A percentile compares a stretch with the other conserved stretches of the same genome.
These are phyloP conservation scores for Orbilia brochopaga DNA, from an alignment of 2,329 filamentous ascomycete genomes.

Conservation along the genomic window DNA sequence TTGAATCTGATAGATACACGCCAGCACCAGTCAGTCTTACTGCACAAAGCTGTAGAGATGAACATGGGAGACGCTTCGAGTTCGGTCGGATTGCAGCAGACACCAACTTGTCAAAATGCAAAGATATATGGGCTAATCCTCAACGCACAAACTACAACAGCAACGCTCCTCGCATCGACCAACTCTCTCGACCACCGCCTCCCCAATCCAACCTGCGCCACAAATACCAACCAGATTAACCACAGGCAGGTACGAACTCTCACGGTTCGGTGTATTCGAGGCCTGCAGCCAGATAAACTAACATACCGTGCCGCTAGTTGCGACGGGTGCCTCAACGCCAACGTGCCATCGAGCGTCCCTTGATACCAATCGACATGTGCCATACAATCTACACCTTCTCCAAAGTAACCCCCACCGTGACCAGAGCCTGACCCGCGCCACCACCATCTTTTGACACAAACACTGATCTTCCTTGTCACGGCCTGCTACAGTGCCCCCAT, in stretches of 20 bases:
- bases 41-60: no score
- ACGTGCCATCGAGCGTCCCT: neutral
- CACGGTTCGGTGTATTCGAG: no score
- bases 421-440: neutral
- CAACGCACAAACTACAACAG: constrained; percentile 4
- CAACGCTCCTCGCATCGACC: no score
- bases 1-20: no score
- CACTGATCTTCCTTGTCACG: neutral
- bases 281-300: no score
- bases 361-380: constrained; percentile 13
- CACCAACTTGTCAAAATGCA: no score
- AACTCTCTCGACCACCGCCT: no score
- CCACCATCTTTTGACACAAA: neutral
- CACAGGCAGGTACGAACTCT: no score
- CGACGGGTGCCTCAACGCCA: neutral
- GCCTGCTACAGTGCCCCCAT: constrained; percentile 24
- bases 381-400: constrained; percentile 41
- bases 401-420: constrained; percentile 8
- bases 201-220: neutral
- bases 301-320: neutral
- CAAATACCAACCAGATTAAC: neutral
- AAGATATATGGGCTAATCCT: neutral
- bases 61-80: no score
- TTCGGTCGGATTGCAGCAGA: no score
- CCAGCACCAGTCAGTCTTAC: no score